These are phyloP conservation scores for Colletotrichum echinochloae DNA, from an alignment of 2,329 filamentous ascomycete species.

Conservation along the genomic window DNA sequence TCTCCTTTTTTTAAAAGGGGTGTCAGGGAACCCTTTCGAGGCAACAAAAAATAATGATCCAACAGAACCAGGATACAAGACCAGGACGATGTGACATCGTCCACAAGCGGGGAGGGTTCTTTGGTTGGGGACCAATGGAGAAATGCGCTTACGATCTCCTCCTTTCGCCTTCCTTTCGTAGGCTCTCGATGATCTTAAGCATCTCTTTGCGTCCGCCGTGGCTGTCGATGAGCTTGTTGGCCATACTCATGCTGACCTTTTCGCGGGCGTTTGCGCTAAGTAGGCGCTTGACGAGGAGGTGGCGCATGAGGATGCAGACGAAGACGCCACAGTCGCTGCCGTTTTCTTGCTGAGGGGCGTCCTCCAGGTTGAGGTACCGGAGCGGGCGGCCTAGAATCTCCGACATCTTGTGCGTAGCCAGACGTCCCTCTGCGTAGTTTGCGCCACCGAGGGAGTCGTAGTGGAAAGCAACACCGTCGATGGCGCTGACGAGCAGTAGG, in stretches of 20 bases:
- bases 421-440: constrained; percentile 80
- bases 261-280: constrained; percentile 82
- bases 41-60: background rate
- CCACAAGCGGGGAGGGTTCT: background rate
- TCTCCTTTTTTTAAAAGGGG: constrained; percentile 44
- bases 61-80: background rate
- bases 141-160: constrained; percentile 76
- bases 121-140: background rate
- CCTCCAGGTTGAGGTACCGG: constrained; percentile 83
- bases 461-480: constrained; percentile 94
- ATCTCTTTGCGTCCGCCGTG: constrained; percentile 88
- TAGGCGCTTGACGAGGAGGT: constrained; percentile 87
- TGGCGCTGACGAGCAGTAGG: constrained; percentile 85
- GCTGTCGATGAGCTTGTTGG: constrained; percentile 85
- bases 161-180: constrained; percentile 88
- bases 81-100: background rate
- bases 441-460: constrained; percentile 87
- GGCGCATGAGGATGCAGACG: constrained; percentile 94
- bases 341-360: constrained; percentile 92
- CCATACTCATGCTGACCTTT: constrained; percentile 96
- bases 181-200: constrained; percentile 85
- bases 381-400: constrained; percentile 75
- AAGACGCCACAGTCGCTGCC: constrained; percentile 95
- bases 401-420: constrained; percentile 76
- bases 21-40: constrained; percentile 30